phyloP scores from a whole-genome alignment of 139 green algal species.

The Tetradesmus lagerheimii region DNA sequence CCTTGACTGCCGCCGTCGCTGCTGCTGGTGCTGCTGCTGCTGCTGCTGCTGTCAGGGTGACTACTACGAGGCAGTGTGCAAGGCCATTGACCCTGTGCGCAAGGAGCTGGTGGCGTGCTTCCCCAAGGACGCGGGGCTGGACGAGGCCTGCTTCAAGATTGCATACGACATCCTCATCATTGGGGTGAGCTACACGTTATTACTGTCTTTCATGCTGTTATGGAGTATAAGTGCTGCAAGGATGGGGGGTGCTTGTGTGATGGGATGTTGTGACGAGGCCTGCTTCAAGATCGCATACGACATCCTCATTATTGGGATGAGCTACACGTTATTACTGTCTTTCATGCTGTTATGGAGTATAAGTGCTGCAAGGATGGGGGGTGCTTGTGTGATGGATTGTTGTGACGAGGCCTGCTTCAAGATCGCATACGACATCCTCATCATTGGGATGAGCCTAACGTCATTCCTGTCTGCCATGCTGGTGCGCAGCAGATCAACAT shows the following conservation, averaged over 20 bases:
- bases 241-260: too few species aligned
- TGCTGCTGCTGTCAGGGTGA: conserved; percentile 65
- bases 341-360: too few species aligned
- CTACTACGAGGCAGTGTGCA: conserved; percentile 91
- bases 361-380: too few species aligned
- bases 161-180: conserved; percentile 90
- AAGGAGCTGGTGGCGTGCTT: conserved; percentile 91
- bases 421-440: conserved; percentile 87
- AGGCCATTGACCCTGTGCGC: conserved; percentile 79
- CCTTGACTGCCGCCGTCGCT: neutral
- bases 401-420: conserved; percentile 90
- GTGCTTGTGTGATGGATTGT: too few species aligned
- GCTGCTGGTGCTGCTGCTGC: neutral
- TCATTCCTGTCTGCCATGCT: too few species aligned
- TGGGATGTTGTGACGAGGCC: too few species aligned
- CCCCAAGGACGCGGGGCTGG: conserved; percentile 80
- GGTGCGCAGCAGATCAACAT: too few species aligned
- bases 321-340: conserved; percentile 3
- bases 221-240: too few species aligned
- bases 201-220: too few species aligned
- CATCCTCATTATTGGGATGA: conserved; percentile 82
- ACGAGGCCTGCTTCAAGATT: conserved; percentile 90
- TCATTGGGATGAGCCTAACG: conserved; percentile 71
- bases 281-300: conserved; percentile 94
- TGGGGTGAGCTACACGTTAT: conserved; percentile 55